phyloP scores from a whole-genome alignment of 257 asterid species.

The Lantana camara region DNA sequence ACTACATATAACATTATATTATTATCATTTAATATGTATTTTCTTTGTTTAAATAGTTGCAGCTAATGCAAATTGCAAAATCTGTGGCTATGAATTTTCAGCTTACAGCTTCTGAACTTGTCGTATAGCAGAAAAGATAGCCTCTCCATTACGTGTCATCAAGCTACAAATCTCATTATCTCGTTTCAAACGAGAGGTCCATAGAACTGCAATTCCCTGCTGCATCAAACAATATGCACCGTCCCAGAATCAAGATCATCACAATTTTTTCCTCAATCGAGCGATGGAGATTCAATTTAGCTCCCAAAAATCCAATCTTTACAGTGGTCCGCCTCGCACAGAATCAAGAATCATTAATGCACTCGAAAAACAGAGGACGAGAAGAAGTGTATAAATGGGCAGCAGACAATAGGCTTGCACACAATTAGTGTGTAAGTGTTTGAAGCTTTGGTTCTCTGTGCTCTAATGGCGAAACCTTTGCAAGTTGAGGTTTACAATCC shows the following conservation, averaged over 20 bases:
- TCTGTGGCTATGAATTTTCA: slow-evolving; percentile 23
- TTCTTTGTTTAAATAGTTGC: too few species aligned
- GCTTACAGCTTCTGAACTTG: slow-evolving; percentile 3
- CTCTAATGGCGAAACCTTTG: slow-evolving; percentile 71
- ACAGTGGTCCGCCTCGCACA: slow-evolving; percentile 25
- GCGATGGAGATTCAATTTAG: neutral
- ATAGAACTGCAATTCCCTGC: neutral
- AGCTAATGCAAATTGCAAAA: neutral
- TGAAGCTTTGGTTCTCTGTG: neutral
- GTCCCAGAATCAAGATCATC: neutral
- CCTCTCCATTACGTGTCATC: slow-evolving; percentile 38
- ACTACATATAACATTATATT: too few species aligned
- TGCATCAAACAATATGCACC: neutral
- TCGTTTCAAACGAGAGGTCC: slow-evolving; percentile 44
- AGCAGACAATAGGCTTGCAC: neutral
- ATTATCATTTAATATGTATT: too few species aligned
- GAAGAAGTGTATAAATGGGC: neutral
- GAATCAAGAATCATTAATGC: slow-evolving; percentile 18
- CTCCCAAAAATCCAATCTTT: neutral
- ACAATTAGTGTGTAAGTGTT: slow-evolving; percentile 9
- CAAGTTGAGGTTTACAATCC: slow-evolving; percentile 92
- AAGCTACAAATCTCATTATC: slow-evolving; percentile 37
- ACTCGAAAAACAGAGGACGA: neutral
- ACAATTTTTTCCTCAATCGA: neutral
- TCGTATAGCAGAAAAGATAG: slow-evolving; percentile 37